phyloP scores from a whole-genome alignment of 1,284 basidiomycete genomes.

The Amylostereum areolatum region DNA sequence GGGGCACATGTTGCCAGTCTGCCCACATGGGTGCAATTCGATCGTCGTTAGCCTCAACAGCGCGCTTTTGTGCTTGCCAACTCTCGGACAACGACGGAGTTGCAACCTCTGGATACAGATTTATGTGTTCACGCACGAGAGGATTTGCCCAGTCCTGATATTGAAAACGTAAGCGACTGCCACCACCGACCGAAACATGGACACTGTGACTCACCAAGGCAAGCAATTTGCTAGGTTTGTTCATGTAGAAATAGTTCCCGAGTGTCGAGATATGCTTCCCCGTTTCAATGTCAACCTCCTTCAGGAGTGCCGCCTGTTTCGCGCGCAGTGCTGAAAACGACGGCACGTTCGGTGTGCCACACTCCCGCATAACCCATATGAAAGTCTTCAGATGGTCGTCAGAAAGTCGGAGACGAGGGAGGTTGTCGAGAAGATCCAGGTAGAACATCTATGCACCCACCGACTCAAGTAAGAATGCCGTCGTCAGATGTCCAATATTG shows the following conservation, averaged over 20 bases:
- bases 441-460: conserved; percentile 32
- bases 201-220: conserved; percentile 15
- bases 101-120: conserved; percentile 24
- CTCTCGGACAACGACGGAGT: conserved; percentile 21
- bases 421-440: conserved; percentile 27
- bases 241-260: conserved; percentile 27
- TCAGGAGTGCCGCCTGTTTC: conserved; percentile 15
- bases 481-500: no score
- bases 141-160: conserved; percentile 31
- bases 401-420: conserved; percentile 27
- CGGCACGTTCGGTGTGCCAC: conserved; percentile 25
- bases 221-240: conserved; percentile 18
- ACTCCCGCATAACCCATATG: conserved; percentile 27
- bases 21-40: conserved; percentile 29
- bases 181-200: background rate
- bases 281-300: conserved; percentile 13
- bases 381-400: conserved; percentile 25
- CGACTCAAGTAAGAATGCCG: no score
- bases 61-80: conserved; percentile 25
- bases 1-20: conserved; percentile 15
- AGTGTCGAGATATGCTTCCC: conserved; percentile 18
- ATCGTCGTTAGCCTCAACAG: conserved; percentile 17
- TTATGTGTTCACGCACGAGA: conserved; percentile 20
- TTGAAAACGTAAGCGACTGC: background rate
- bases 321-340: conserved; percentile 21